Base-by-base conservation (phyloP, 768 basidiomycete species). In the Cyathus striatus region DNA sequence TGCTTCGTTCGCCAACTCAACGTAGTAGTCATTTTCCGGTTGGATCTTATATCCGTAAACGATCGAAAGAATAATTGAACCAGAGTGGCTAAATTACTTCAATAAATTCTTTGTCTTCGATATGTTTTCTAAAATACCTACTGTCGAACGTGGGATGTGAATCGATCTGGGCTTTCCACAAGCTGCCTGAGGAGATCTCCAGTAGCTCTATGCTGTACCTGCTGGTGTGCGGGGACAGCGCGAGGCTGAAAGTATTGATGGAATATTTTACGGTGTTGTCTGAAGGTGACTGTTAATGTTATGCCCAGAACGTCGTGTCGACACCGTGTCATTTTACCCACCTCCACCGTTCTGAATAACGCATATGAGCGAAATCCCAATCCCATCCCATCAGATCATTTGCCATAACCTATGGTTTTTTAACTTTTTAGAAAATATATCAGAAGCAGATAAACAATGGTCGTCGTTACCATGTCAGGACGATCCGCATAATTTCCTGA, bases 401-500 rank as follows among this genome's bases (percentile, higher is more conserved):
- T 21, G 54, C 51, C 57, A 62, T 56, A 14, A 57, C 44, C 58
- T 59, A 18, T 45, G 34, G 9, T 20, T 21, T n/a, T n/a, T n/a
- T n/a, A n/a, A n/a, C n/a, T n/a, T n/a, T n/a, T 16, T 27, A 22
- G 21, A n/a, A n/a, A 37, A 14, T 21, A 38, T 27, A 5, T 9
- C 33, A 39, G 7, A 14, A 14, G 20, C 6, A 23, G 32, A 6
- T n/a, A n/a, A n/a, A n/a, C n/a, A n/a, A n/a, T n/a, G n/a, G n/a
- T n/a, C n/a, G n/a, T n/a, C n/a, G n/a, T n/a, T n/a, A 59, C 56
- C 55, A 60, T 54, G 42, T 59, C 48, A 3, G 69, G 69, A 3
- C 74, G 57, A 45, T 72, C 73, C 3, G 74, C 70, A 48, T 73
- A 74, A 23, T 65, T 68, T 40, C 61, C 53, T 5, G 73, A 72